These are phyloP conservation scores for Cercospora sp. DNA, from an alignment of 2,329 filamentous ascomycete genomes.

Conservation along the genomic window DNA sequence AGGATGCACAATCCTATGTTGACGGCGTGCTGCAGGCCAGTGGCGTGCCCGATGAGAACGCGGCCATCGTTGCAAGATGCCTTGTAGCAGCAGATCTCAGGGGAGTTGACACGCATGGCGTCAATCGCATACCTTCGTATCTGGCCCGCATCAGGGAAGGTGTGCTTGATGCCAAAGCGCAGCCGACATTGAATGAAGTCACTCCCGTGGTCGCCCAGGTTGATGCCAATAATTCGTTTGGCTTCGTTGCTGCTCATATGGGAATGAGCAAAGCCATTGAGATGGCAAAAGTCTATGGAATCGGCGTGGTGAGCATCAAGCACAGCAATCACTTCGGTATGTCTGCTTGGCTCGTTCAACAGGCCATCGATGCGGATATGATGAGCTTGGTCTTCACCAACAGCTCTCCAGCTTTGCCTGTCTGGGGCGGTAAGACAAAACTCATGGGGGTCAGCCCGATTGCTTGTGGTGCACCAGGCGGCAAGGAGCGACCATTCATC, in stretches of 20 bases:
- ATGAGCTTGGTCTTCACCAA: constrained; percentile 65
- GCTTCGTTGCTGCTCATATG: constrained; percentile 67
- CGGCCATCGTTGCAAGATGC: constrained; percentile 64
- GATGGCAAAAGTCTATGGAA: constrained; percentile 65
- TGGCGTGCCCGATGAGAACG: constrained; percentile 60
- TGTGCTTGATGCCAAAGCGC: constrained; percentile 63
- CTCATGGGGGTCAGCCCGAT: constrained; percentile 74
- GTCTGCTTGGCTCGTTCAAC: constrained; percentile 76
- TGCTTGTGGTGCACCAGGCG: constrained; percentile 72
- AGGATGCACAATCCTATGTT: constrained; percentile 48
- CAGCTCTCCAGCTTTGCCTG: constrained; percentile 67
- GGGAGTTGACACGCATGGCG: constrained; percentile 76
- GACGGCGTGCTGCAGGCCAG: constrained; percentile 60
- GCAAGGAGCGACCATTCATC: constrained; percentile 63
- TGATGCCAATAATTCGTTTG: constrained; percentile 70
- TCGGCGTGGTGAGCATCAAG: constrained; percentile 74
- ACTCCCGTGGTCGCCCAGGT: constrained; percentile 73
- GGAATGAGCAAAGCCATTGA: constrained; percentile 69
- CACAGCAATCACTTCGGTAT: constrained; percentile 84
- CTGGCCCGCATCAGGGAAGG: constrained; percentile 70
- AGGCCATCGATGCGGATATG: constrained; percentile 68
- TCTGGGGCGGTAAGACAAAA: constrained; percentile 67
- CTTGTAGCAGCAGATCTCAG: constrained; percentile 74
- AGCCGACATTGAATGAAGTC: constrained; percentile 59
- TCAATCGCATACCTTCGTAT: constrained; percentile 77